Evolutionary conservation across 1,284 basidiomycete species (phyloP).

Genomic region (Melampsora larici-populina): DNA sequence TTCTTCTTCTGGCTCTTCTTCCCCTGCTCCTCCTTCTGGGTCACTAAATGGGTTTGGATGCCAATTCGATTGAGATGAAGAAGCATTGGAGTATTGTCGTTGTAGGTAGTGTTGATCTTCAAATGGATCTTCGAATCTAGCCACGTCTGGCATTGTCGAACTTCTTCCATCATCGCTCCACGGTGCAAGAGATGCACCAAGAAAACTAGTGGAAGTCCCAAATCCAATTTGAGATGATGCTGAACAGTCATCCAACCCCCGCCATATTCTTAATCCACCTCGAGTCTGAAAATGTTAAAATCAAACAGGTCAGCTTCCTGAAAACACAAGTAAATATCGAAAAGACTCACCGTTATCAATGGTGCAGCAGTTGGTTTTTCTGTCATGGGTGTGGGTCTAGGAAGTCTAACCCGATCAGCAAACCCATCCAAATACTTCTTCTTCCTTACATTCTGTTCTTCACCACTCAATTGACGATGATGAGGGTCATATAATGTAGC

Average conservation of each 20-base stretch:
- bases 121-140: slow-evolving; percentile 6
- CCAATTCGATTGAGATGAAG: neutral
- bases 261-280: slow-evolving; percentile 38
- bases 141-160: slow-evolving; percentile 7
- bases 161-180: slow-evolving; percentile 41
- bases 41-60: slow-evolving; percentile 20
- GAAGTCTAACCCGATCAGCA: slow-evolving; percentile 23
- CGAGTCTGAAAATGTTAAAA: slow-evolving; percentile 11
- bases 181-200: slow-evolving; percentile 36
- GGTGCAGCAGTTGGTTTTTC: slow-evolving; percentile 14
- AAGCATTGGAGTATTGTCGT: neutral
- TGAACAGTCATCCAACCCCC: slow-evolving; percentile 23
- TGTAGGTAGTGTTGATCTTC: neutral
- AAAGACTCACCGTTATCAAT: slow-evolving; percentile 25
- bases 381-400: slow-evolving; percentile 6
- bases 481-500: neutral
- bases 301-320: neutral
- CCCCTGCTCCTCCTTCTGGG: neutral
- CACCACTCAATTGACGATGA: neutral
- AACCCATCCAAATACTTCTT: slow-evolving; percentile 24
- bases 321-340: neutral
- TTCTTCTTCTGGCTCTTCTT: neutral
- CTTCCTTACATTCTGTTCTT: neutral
- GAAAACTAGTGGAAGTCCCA: slow-evolving; percentile 38
- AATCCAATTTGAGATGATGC: slow-evolving; percentile 13